Evolutionary conservation across 352 stramenopile genomes (phyloP).

Genomic region (Globisporangium takayamanum): DNA sequence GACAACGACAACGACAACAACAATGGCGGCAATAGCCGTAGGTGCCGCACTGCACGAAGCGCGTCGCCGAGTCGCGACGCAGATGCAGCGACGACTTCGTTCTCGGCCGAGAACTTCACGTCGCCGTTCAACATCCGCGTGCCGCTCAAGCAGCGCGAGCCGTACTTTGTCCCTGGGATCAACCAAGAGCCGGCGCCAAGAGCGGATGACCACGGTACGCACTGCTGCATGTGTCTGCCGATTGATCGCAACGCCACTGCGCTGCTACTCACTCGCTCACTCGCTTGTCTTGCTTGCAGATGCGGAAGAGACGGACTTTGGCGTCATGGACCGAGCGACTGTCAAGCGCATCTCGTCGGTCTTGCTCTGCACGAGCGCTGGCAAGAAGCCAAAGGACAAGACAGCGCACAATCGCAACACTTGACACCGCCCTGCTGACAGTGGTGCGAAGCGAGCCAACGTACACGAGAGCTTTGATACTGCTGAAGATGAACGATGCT

Average conservation of each 20-base stretch:
- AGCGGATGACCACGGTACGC: conserved; percentile 28
- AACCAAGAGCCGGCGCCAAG: conserved; percentile 16
- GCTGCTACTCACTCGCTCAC: not conserved
- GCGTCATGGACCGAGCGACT: conserved; percentile 74
- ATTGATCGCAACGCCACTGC: too few relatives aligned
- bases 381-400: conserved; percentile 46
- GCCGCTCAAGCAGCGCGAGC: conserved; percentile 40
- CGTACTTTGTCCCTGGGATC: conserved; percentile 56
- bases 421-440: not conserved
- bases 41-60: not conserved
- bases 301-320: conserved; percentile 45
- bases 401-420: not conserved
- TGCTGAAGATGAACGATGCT: too few relatives aligned
- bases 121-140: conserved; percentile 78
- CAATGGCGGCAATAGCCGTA: not conserved
- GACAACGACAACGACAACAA: conserved; percentile 2
- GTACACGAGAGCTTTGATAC: not conserved
- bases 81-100: not conserved
- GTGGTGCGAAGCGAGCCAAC: too few relatives aligned
- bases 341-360: conserved; percentile 77
- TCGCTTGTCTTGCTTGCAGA: conserved; percentile 19
- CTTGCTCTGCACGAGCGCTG: conserved; percentile 45
- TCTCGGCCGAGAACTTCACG: conserved; percentile 54
- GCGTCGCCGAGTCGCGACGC: not conserved
- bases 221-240: not conserved